Evolutionary conservation across 306 rosid genomes (phyloP), one percentile per base, ranked within the genome.

Genomic region (Senna tora): DNA sequence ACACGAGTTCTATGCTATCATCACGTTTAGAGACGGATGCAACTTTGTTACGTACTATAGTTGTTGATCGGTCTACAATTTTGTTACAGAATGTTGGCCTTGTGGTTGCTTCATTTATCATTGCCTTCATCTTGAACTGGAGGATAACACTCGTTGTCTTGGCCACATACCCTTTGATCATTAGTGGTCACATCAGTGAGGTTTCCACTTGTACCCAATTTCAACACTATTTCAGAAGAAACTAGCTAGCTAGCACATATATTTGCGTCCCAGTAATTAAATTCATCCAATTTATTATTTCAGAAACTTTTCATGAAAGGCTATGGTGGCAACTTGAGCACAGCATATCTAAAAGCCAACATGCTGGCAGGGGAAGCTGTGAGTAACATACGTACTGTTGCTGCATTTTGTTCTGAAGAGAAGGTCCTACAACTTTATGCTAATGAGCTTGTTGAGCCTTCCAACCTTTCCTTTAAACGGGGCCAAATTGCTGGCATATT

Each of bases 271-370:
- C 64, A 47, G 52, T 60, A 70, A 19, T n/a, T n/a, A n/a, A n/a
- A n/a, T n/a, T n/a, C n/a, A n/a, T n/a, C n/a, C n/a, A n/a, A n/a
- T n/a, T n/a, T n/a, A 34, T 72, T 67, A 62, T 82, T 81, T 73
- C 85, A 94, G 98, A 94, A 86, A 84, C 92, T 94, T 73, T 94
- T 94, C 82, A 83, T 94, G 89, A 68, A 91, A 87, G 98, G 98
- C 56, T 94, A 84, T 63, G 97, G 97, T 73, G 98, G 98, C n/a
- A 94, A 94, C 91, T 86, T 94, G 88, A 94, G 96, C 92, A 91
- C 88, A 79, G 94, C 96, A 63, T 91, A 94, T 84, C 88, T 91
- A 57, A 94, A 87, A 81, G 97, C 97, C 46, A 94, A 91, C 80
- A 94, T 89, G 94, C 63, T 94, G 66, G 97, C 98, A 6, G 97